Evolutionary conservation across 202 grass and related monocot genomes (phyloP).

Genomic region (Panicum hallii): DNA sequence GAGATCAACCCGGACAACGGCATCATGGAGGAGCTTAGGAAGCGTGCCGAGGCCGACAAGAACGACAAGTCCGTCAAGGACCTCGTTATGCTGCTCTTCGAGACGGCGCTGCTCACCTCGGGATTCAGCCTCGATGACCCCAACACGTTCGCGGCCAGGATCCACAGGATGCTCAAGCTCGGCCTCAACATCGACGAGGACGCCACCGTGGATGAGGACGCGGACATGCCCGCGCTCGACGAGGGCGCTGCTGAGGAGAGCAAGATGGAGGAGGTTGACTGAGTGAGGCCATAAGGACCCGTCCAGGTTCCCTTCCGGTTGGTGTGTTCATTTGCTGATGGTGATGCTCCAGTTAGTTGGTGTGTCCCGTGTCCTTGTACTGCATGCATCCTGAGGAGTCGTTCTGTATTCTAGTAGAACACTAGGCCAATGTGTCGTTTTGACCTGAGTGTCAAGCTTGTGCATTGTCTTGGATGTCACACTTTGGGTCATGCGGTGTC

Average conservation of each 20-base stretch:
- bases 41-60: constrained; percentile 42
- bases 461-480: neutral
- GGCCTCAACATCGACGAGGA: constrained; percentile 63
- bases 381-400: neutral
- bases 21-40: constrained; percentile 63
- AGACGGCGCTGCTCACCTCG: constrained; percentile 62
- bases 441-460: neutral
- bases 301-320: neutral
- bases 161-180: constrained; percentile 71
- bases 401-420: neutral
- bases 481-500: neutral
- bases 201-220: constrained; percentile 23
- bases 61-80: constrained; percentile 68
- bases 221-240: constrained; percentile 56
- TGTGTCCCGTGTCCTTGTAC: neutral
- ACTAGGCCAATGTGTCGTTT: neutral
- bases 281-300: neutral
- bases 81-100: constrained; percentile 58
- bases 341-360: neutral
- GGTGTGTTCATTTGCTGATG: neutral
- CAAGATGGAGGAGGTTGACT: constrained; percentile 72
- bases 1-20: constrained; percentile 72
- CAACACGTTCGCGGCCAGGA: constrained; percentile 63
- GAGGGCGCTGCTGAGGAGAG: constrained; percentile 53
- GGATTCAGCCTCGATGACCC: constrained; percentile 71